A percentile compares a stretch with the other conserved stretches of the same genome.
phyloP scores from a whole-genome alignment of 1,284 basidiomycete genomes.

The Leccinum subrobustum region DNA sequence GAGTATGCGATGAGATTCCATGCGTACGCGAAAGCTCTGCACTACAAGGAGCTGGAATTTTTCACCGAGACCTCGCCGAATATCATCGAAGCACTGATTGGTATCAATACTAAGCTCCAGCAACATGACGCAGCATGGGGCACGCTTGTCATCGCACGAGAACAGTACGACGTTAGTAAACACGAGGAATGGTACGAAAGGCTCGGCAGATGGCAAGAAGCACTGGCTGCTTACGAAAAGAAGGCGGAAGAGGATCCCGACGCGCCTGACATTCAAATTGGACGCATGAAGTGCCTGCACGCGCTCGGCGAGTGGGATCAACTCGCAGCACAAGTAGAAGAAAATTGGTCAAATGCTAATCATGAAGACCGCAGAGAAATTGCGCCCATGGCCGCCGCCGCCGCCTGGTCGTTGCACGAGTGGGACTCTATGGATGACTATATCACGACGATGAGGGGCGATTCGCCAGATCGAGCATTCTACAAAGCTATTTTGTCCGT shows the following conservation, averaged over 20 bases:
- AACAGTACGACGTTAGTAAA: constrained; percentile 82
- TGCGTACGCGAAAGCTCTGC: constrained; percentile 96
- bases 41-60: constrained; percentile 99
- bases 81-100: constrained; percentile 94
- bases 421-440: constrained; percentile 99
- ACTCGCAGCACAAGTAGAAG: constrained; percentile 84
- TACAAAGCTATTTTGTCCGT: constrained; percentile 95
- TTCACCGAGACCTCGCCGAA: constrained; percentile 86
- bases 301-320: constrained; percentile 98
- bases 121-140: constrained; percentile 98
- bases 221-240: constrained; percentile 84
- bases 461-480: constrained; percentile 94
- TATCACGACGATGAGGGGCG: constrained; percentile 90
- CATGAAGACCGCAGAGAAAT: constrained; percentile 89
- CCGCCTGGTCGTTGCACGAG: constrained; percentile 94
- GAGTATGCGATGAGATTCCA: constrained; percentile 94
- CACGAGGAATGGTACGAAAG: constrained; percentile 99
- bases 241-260: constrained; percentile 70
- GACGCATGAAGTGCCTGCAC: constrained; percentile 95
- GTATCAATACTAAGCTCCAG: constrained; percentile 96
- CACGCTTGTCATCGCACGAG: constrained; percentile 84
- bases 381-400: constrained; percentile 95
- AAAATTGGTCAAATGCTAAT: constrained; percentile 84
- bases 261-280: constrained; percentile 74
- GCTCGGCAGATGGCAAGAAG: constrained; percentile 96